Evolutionary conservation across 2,329 filamentous ascomycete species (phyloP).

Genomic region (Ceratocystis colombiana): DNA sequence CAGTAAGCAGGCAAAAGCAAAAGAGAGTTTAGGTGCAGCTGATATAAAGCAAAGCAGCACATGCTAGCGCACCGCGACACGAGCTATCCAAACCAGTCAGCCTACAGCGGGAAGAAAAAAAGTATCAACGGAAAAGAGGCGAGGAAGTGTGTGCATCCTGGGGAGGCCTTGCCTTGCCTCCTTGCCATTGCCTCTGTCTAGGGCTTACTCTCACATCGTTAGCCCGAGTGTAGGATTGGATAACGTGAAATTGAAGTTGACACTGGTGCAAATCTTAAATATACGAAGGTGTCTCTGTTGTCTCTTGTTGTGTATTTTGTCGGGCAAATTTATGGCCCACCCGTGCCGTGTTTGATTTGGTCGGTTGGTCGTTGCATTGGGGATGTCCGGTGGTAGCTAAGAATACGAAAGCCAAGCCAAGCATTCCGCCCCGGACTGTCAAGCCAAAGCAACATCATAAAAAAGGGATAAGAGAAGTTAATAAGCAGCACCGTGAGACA

Average conservation of each 20-base stretch:
- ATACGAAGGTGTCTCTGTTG: conserved; percentile 3
- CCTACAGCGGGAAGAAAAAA: too few relatives aligned
- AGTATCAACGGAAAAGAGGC: too few relatives aligned
- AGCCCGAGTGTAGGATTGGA: too few relatives aligned
- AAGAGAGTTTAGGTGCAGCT: neutral
- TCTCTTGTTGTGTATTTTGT: conserved; percentile 1
- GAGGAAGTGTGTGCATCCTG: too few relatives aligned
- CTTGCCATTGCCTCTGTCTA: neutral
- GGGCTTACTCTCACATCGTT: neutral
- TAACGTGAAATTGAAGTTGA: neutral
- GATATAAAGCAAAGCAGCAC: neutral
- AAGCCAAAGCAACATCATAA: neutral
- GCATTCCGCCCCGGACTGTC: neutral
- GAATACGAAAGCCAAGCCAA: conserved; percentile 9
- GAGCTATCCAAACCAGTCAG: too few relatives aligned
- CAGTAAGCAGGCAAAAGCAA: neutral
- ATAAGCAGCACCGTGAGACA: neutral
- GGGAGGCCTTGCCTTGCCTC: too few relatives aligned
- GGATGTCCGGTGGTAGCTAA: conserved; percentile 10
- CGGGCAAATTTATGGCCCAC: neutral
- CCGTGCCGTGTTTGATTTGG: neutral
- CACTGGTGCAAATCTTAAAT: conserved; percentile 5
- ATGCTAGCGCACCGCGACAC: neutral
- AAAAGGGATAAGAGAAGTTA: neutral
- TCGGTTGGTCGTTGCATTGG: neutral